Conservation (phyloP, 768 basidiomycete genomes). For the Candolleomyces aberdarensis region DNA sequence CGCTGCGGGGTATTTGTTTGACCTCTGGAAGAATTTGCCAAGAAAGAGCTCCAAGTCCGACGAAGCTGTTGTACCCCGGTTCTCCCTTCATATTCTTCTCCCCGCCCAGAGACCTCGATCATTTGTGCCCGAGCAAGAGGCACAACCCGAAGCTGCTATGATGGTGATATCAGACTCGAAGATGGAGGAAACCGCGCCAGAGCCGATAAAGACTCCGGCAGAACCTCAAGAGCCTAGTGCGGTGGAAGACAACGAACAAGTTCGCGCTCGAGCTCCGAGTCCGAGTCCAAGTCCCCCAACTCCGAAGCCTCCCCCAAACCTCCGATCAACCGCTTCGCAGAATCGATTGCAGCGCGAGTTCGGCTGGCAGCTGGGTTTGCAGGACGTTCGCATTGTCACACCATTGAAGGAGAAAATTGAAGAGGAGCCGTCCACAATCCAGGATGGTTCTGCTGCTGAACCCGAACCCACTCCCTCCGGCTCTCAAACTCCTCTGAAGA, state of each 20-base stretch:
- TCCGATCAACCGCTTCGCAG: neutral
- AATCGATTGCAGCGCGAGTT: constrained; percentile 6
- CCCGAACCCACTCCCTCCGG: neutral
- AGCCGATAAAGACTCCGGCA: no score
- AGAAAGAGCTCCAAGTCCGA: neutral
- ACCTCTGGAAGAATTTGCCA: neutral
- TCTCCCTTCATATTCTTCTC: neutral
- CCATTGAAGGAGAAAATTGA: neutral
- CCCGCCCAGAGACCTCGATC: neutral
- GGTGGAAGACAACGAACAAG: no score
- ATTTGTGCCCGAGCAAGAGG: no score
- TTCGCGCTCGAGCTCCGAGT: neutral
- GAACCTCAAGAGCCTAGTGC: no score
- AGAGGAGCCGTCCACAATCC: neutral
- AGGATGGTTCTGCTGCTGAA: neutral
- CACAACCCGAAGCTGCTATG: no score
- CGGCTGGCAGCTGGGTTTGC: constrained; percentile 8
- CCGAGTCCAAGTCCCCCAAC: neutral
- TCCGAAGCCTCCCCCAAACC: neutral
- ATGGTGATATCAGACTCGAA: no score
- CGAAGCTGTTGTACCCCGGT: neutral
- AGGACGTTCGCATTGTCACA: neutral
- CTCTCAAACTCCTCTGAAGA: neutral
- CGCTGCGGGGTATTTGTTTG: neutral
- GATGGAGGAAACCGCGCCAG: no score